Evolutionary conservation across 2,329 filamentous ascomycete species (phyloP).

Genomic region (Shiraia bambusicola): DNA sequence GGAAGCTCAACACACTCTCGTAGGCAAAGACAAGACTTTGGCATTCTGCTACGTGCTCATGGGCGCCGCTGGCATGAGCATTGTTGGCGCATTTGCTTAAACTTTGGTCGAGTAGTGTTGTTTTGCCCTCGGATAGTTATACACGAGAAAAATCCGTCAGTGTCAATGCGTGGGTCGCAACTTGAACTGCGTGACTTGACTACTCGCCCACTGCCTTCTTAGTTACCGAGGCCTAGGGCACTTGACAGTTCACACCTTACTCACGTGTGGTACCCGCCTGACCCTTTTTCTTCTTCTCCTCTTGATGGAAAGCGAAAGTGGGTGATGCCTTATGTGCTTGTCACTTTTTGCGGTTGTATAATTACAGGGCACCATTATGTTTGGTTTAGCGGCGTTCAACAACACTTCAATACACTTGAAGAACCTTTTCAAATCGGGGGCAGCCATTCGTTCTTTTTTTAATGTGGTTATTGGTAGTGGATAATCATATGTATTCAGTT

Average conservation of each 20-base stretch:
- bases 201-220: background rate
- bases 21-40: constrained; percentile 54
- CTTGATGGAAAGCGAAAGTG: constrained; percentile 2
- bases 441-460: constrained; percentile 40
- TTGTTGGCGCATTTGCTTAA: constrained; percentile 43
- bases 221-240: background rate
- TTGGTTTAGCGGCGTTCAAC: constrained; percentile 11
- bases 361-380: constrained; percentile 9
- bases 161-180: background rate
- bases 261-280: background rate
- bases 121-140: background rate
- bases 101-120: background rate
- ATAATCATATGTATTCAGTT: constrained; percentile 42
- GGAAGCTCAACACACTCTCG: constrained; percentile 50
- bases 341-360: constrained; percentile 15
- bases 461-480: constrained; percentile 31
- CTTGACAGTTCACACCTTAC: background rate
- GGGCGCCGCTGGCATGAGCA: constrained; percentile 42
- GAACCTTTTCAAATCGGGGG: constrained; percentile 31
- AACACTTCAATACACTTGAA: constrained; percentile 15
- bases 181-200: too few relatives aligned
- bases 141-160: background rate
- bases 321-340: background rate
- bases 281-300: too few relatives aligned
- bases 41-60: constrained; percentile 52